phyloP scores from a whole-genome alignment of 768 basidiomycete species.

The Podaxis sp. region DNA sequence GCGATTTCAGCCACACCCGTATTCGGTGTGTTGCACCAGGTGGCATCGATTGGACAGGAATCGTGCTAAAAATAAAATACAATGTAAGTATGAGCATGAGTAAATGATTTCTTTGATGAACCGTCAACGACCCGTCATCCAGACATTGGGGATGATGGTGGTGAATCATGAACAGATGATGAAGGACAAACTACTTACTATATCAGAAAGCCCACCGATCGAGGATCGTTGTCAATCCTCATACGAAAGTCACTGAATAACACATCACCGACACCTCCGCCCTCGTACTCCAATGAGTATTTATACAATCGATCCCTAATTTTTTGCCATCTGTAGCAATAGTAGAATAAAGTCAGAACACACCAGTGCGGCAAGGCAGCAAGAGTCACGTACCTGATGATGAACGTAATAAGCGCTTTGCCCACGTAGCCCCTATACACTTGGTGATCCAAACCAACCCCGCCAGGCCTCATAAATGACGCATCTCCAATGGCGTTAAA shows the following conservation, averaged over 20 bases:
- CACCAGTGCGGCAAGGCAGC: not conserved
- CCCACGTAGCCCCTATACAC: slow-evolving; percentile 58
- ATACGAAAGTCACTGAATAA: slow-evolving; percentile 55
- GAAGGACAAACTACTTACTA: slow-evolving; percentile 41
- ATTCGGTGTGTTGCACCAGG: slow-evolving; percentile 58
- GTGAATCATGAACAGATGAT: not conserved
- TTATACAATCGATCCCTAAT: slow-evolving; percentile 44
- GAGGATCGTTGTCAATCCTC: slow-evolving; percentile 53
- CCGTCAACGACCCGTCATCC: not conserved
- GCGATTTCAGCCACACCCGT: slow-evolving; percentile 61
- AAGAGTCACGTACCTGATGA: slow-evolving; percentile 39
- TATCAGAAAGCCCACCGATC: slow-evolving; percentile 53
- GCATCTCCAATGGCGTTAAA: slow-evolving; percentile 57
- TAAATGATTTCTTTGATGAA: slow-evolving; percentile 2
- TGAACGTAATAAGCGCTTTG: slow-evolving; percentile 54
- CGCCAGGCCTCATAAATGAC: slow-evolving; percentile 50
- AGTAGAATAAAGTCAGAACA: not conserved
- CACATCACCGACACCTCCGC: slow-evolving; percentile 54
- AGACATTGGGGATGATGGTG: slow-evolving; percentile 1
- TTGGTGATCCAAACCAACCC: slow-evolving; percentile 39
- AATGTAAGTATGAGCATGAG: not conserved
- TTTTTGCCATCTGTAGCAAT: slow-evolving; percentile 44
- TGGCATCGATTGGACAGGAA: slow-evolving; percentile 54
- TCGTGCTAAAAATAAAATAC: slow-evolving; percentile 35
- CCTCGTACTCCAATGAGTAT: slow-evolving; percentile 64